A percentile compares a stretch with the other conserved stretches of the same genome.
phyloP scores from a whole-genome alignment of 768 basidiomycete species.

The Pilatotrama ljubarskyi region DNA sequence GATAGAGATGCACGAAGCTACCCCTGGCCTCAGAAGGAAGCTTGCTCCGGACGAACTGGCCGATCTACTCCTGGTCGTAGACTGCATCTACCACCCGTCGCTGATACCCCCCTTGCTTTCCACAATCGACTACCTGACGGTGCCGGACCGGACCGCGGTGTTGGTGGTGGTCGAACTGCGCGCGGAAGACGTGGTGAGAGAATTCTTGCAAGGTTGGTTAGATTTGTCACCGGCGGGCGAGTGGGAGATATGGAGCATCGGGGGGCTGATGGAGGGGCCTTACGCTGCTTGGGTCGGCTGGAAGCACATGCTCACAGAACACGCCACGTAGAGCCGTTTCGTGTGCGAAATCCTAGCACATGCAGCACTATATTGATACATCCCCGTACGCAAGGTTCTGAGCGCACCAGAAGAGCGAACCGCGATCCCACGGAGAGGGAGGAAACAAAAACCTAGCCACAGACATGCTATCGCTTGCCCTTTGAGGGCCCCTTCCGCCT shows the following conservation, averaged over 20 bases:
- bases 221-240: conserved; percentile 27
- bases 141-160: conserved; percentile 50
- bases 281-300: conserved; percentile 66
- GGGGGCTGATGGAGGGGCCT: conserved; percentile 43
- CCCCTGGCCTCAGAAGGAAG: conserved; percentile 33
- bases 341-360: background rate
- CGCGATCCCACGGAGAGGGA: no score
- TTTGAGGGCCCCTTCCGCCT: conserved; percentile 34
- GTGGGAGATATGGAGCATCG: conserved; percentile 66
- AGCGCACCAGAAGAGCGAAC: no score
- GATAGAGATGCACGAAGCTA: conserved; percentile 48
- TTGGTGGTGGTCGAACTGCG: conserved; percentile 72
- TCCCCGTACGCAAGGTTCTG: no score
- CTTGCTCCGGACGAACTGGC: conserved; percentile 24
- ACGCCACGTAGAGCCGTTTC: background rate
- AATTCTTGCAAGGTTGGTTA: conserved; percentile 70
- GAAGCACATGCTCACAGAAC: conserved; percentile 17
- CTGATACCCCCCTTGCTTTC: conserved; percentile 64
- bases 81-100: conserved; percentile 79
- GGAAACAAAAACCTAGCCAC: no score
- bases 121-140: conserved; percentile 58
- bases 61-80: conserved; percentile 69
- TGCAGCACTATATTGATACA: background rate
- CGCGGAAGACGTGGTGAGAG: conserved; percentile 71
- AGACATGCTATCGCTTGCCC: conserved; percentile 13